Conservation (phyloP, 2,329 filamentous ascomycete species). For the Pyricularia grisea region DNA sequence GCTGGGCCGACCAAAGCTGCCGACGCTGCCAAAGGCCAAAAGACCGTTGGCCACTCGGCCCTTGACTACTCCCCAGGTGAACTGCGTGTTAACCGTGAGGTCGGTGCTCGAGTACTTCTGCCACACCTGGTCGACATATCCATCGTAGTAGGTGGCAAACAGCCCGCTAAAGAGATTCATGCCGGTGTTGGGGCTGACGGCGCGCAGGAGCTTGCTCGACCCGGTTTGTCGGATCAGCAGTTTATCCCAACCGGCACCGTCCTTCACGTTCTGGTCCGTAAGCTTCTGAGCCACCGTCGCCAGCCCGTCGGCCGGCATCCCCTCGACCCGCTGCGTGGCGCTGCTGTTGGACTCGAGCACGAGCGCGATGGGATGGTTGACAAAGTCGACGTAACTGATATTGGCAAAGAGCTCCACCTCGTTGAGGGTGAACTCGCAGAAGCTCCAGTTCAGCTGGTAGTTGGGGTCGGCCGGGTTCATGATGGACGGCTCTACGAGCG, state of each 20-base stretch:
- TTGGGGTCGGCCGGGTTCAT: conserved; percentile 57
- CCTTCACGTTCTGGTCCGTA: conserved; percentile 31
- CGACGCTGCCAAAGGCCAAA: conserved; percentile 29
- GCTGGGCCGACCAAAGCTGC: conserved; percentile 34
- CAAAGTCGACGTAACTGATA: conserved; percentile 69
- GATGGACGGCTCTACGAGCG: conserved; percentile 65
- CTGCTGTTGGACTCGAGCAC: conserved; percentile 37
- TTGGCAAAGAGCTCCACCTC: conserved; percentile 52
- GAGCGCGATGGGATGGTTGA: conserved; percentile 54
- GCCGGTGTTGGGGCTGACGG: conserved; percentile 43
- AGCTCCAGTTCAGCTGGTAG: conserved; percentile 53
- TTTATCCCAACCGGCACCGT: conserved; percentile 41
- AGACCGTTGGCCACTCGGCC: conserved; percentile 29
- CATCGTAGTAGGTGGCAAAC: conserved; percentile 39
- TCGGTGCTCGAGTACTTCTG: conserved; percentile 31
- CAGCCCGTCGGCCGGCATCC: conserved; percentile 37
- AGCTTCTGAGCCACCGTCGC: conserved; percentile 33
- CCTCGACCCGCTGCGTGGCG: conserved; percentile 33
- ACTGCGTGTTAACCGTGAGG: conserved; percentile 45
- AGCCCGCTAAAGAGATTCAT: conserved; percentile 26
- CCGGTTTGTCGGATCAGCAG: conserved; percentile 33
- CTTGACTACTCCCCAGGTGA: conserved; percentile 35
- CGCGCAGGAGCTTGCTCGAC: conserved; percentile 30
- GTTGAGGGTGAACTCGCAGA: conserved; percentile 63
- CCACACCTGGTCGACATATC: conserved; percentile 44